These are phyloP conservation scores for Ambrosia hybrid DNA, from an alignment of 140 eudicot species.

Conservation along the genomic window DNA sequence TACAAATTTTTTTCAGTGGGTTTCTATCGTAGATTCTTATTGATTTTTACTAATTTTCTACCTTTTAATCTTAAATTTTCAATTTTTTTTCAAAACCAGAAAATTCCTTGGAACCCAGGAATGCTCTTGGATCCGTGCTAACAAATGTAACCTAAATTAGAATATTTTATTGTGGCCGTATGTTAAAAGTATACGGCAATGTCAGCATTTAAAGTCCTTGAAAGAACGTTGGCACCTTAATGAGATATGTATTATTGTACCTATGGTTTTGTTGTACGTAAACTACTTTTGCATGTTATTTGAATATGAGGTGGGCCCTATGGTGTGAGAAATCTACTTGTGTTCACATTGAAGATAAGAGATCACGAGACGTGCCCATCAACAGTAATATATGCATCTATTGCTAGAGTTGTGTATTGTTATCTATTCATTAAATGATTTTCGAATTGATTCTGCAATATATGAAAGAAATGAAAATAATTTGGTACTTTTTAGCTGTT, in stretches of 20 bases:
- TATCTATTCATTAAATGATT: not conserved
- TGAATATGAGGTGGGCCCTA: not conserved
- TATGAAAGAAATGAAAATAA: not conserved
- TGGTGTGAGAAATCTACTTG: not conserved
- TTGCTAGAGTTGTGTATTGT: not conserved
- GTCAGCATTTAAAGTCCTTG: not conserved
- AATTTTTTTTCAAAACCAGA: too few species aligned
- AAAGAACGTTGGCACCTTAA: not conserved
- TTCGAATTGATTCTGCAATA: not conserved
- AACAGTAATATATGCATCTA: conserved; percentile 1
- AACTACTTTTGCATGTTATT: not conserved
- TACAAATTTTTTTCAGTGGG: too few species aligned
- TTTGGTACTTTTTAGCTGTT: too few species aligned
- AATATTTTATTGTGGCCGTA: too few species aligned
- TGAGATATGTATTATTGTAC: not conserved
- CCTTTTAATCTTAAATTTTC: too few species aligned
- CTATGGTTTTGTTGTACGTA: not conserved
- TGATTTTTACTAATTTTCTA: too few species aligned
- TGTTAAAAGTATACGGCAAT: not conserved
- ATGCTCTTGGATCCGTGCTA: too few species aligned
- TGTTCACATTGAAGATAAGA: not conserved
- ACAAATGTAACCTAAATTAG: too few species aligned
- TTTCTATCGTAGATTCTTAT: too few species aligned
- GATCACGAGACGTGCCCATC: not conserved
- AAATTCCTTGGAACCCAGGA: too few species aligned